A percentile compares a stretch with the other conserved stretches of the same genome.
Evolutionary conservation across 129 eudicot genomes (phyloP).

Genomic region (sunflower (Helianthus annuus)): HanXRQr2.0-SUNRISE NC_035442.2:46884485-46884984

Average conservation of each 20-base stretch:
- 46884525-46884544: constrained; percentile 67
- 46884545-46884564: constrained; percentile 70
- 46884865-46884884: too few relatives aligned
- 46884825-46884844: too few relatives aligned
- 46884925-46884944: too few relatives aligned
- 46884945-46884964: too few relatives aligned
- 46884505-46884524: constrained; percentile 57
- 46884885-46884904: too few relatives aligned
- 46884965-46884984: too few relatives aligned
- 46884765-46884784: constrained; percentile 95
- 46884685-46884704: constrained; percentile 58
- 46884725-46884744: constrained; percentile 51
- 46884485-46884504: too few relatives aligned
- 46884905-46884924: too few relatives aligned
- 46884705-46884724: constrained; percentile 45
- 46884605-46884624: constrained; percentile 27
- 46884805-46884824: not conserved
- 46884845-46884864: too few relatives aligned
- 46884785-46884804: constrained; percentile 41
- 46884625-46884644: constrained; percentile 35
- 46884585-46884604: constrained; percentile 53
- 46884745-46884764: constrained; percentile 91
- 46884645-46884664: constrained; percentile 52
- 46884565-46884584: constrained; percentile 54
- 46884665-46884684: constrained; percentile 39